Evolutionary conservation across 345 rosid genomes (phyloP), one percentile per base, ranked within the genome.

Genomic region (Hibiscus mutabilis): DNA sequence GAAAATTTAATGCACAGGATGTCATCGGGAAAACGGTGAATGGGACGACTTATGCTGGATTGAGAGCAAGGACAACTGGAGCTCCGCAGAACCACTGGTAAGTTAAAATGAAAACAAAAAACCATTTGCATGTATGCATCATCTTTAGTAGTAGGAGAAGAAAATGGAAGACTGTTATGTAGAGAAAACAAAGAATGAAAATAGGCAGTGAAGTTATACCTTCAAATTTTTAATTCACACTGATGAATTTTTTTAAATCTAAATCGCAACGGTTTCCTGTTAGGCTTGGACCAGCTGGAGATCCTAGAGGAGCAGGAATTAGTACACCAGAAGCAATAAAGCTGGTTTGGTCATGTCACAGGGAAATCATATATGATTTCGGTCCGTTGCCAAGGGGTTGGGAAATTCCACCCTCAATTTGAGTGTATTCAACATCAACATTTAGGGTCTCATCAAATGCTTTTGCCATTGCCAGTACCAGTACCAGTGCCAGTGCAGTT

Each of bases 31-130:
- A 92, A 60, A 35, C 99, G 0, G 97, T 95, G 57, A 95, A 95
- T 74, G 98, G 98, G 8, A 95, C 99, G 15, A 92, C 96, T 14
- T 95, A 95, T 78, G 97, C 97, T 57, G 99, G 99, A 73, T 68
- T 92, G 66, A 87, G 99, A 86, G 97, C 92, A 74, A 80, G 98
- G 77, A 95, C 99, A 52, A 95, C 97, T 0, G 99, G 99, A 73
- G 99, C 97, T 62, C 99, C 98, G 11, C 99, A 95, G 84, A 92
- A 95, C 81, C 99, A 95, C 75, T 95, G 99, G 97, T 94, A 71
- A 42, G 83, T 73, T 14, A 9, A 42, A 22, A 22, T 0, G 9
- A 19, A 21, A 58, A 49, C 13, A 16, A 42, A 21, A 18, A 25
- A 46, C 15, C 15, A 18, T 25, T 7, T 29, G 29, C 18, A 0